A percentile compares a stretch with the other conserved stretches of the same genome.
Conservation (phyloP, 2,329 filamentous ascomycete genomes). For the Lizonia empirigonia region DNA sequence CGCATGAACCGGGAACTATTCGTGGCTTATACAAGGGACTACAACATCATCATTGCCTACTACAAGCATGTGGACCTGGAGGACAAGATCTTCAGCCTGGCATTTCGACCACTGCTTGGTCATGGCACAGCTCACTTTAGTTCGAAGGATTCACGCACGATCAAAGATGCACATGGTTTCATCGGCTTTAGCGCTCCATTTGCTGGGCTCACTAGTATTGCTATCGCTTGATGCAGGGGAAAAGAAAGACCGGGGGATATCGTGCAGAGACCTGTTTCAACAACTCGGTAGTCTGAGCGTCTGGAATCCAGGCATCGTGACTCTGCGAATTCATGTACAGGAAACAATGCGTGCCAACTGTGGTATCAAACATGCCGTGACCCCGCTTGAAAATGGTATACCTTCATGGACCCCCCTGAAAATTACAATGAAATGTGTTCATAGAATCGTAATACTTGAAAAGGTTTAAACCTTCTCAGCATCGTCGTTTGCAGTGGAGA, state of each 20-base stretch:
- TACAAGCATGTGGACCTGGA: conserved; percentile 4
- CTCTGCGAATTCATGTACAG: conserved; percentile 33
- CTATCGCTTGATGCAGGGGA: conserved; percentile 19
- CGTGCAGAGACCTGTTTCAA: conserved; percentile 27
- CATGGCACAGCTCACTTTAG: background rate
- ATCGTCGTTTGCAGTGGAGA: conserved; percentile 21
- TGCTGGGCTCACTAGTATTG: conserved; percentile 1
- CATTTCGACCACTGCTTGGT: background rate
- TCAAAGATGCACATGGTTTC: background rate
- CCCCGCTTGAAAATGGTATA: conserved; percentile 4
- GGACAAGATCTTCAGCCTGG: background rate
- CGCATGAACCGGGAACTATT: background rate
- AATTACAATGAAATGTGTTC: conserved; percentile 18
- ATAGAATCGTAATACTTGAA: conserved; percentile 7
- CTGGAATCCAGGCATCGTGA: conserved; percentile 24
- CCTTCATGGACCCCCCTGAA: conserved; percentile 16
- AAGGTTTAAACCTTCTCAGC: conserved; percentile 37
- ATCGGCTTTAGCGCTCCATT: conserved; percentile 2
- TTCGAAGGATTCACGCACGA: background rate
- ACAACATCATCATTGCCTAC: background rate
- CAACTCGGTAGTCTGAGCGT: conserved; percentile 17
- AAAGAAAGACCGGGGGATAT: conserved; percentile 24
- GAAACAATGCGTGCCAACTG: conserved; percentile 15
- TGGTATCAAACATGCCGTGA: conserved; percentile 28
- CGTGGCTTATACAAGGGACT: background rate